These are phyloP conservation scores for Phytopythium cucurbitacearum DNA, from an alignment of 352 stramenopile genomes.

Conservation along the genomic window DNA sequence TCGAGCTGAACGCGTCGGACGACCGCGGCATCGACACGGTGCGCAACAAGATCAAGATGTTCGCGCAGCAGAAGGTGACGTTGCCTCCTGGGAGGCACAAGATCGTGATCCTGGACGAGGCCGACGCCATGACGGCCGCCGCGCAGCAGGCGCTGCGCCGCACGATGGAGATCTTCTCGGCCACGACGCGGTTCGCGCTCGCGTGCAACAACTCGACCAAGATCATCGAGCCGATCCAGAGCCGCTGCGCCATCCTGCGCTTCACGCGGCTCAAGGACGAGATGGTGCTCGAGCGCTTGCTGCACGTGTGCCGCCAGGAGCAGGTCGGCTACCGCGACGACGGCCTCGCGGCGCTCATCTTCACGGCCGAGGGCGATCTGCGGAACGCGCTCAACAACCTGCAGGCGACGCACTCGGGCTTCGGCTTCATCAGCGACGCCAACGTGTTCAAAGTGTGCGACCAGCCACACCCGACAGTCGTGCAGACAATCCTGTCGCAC, in stretches of 20 bases:
- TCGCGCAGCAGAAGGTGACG: constrained; percentile 98
- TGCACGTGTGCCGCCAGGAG: constrained; percentile 93
- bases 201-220: constrained; percentile 99
- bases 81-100: constrained; percentile 92
- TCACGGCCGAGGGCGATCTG: constrained; percentile 99
- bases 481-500: constrained; percentile 58
- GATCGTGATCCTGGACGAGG: constrained; percentile 99
- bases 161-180: constrained; percentile 99
- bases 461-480: constrained; percentile 92
- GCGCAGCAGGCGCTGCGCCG: constrained; percentile 97
- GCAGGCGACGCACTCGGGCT: constrained; percentile 95
- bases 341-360: constrained; percentile 97
- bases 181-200: constrained; percentile 97
- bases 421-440: constrained; percentile 93
- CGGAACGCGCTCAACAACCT: constrained; percentile 98
- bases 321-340: constrained; percentile 84
- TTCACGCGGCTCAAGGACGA: constrained; percentile 95
- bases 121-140: constrained; percentile 96
- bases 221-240: constrained; percentile 99
- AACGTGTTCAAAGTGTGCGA: constrained; percentile 97
- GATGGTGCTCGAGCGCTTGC: constrained; percentile 93
- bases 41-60: constrained; percentile 99
- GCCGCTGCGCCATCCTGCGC: constrained; percentile 96
- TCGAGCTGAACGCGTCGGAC: constrained; percentile 99
- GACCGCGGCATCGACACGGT: constrained; percentile 88